Evolutionary conservation across 306 rosid species (phyloP).

Genomic region (Citrullus amarus): DNA sequence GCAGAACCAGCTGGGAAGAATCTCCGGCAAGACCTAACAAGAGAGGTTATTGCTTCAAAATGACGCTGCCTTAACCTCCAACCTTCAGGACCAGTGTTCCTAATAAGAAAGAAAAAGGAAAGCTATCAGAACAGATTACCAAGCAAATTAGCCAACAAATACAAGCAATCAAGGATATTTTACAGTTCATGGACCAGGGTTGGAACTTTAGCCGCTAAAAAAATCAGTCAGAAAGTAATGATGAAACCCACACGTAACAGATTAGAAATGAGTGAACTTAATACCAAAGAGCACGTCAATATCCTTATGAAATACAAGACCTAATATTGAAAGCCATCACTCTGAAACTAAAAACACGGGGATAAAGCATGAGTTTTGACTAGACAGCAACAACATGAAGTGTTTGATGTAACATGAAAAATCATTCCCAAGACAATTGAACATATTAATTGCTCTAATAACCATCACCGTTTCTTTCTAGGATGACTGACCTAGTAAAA

Average conservation of each 20-base stretch:
- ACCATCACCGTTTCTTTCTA: not conserved
- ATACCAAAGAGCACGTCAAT: not conserved
- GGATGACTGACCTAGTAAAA: slow-evolving; percentile 67
- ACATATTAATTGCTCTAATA: not conserved
- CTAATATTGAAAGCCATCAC: not conserved
- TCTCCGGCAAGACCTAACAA: slow-evolving; percentile 91
- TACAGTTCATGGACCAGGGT: not conserved
- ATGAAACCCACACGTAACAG: not conserved
- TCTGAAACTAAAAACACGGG: not conserved
- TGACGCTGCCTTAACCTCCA: slow-evolving; percentile 94
- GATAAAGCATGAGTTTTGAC: not conserved
- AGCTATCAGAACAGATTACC: slow-evolving; percentile 5
- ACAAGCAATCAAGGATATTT: not conserved
- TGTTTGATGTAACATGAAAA: not conserved
- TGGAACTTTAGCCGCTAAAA: not conserved
- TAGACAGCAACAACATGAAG: not conserved
- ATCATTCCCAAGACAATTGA: not conserved
- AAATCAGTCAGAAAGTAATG: not conserved
- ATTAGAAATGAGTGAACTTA: not conserved
- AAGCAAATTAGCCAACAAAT: not conserved
- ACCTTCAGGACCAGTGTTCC: slow-evolving; percentile 98
- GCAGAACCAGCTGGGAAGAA: slow-evolving; percentile 92
- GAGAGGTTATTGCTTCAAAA: slow-evolving; percentile 81
- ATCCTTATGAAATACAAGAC: not conserved
- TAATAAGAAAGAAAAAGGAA: slow-evolving; percentile 21